Conservation (phyloP, 176 grass and related monocot species). For the Avena eriantha region DNA sequence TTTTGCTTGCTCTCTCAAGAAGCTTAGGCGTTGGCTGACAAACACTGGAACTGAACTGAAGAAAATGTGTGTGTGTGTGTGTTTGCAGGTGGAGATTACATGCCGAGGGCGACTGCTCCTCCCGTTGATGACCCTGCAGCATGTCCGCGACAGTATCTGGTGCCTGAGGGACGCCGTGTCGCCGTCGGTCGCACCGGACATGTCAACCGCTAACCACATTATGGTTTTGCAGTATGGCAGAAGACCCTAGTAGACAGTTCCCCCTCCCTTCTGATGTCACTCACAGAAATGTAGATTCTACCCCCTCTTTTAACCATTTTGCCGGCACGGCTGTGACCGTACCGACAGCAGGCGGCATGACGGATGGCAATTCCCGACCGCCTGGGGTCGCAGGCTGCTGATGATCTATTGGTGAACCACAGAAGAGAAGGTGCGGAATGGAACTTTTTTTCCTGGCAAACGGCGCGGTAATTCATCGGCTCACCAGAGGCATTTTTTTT, state of each 20-base stretch:
- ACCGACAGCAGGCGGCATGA: constrained; percentile 41
- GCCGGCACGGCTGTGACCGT: constrained; percentile 13
- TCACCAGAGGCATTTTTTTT: constrained; percentile 35
- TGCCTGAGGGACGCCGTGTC: constrained; percentile 51
- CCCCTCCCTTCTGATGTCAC: constrained; percentile 38
- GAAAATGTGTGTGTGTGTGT: background rate
- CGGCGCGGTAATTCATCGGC: constrained; percentile 31
- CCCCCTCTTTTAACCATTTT: constrained; percentile 43
- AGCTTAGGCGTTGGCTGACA: background rate
- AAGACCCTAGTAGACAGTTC: constrained; percentile 42
- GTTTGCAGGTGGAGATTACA: constrained; percentile 70
- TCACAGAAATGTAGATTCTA: constrained; percentile 54
- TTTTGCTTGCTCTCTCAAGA: constrained; percentile 15
- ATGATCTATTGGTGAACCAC: constrained; percentile 45
- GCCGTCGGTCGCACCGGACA: constrained; percentile 28
- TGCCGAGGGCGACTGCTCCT: constrained; percentile 67
- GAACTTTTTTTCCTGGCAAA: background rate
- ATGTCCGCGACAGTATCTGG: constrained; percentile 76
- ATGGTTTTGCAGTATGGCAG: constrained; percentile 75
- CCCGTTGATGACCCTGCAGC: constrained; percentile 54
- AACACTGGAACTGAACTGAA: constrained; percentile 24
- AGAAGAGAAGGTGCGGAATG: constrained; percentile 40
- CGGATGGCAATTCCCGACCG: constrained; percentile 51
- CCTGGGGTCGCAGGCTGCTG: constrained; percentile 17
- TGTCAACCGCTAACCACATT: constrained; percentile 53